phyloP scores from a whole-genome alignment of 768 basidiomycete genomes.

The Termitomyces sp. region DNA sequence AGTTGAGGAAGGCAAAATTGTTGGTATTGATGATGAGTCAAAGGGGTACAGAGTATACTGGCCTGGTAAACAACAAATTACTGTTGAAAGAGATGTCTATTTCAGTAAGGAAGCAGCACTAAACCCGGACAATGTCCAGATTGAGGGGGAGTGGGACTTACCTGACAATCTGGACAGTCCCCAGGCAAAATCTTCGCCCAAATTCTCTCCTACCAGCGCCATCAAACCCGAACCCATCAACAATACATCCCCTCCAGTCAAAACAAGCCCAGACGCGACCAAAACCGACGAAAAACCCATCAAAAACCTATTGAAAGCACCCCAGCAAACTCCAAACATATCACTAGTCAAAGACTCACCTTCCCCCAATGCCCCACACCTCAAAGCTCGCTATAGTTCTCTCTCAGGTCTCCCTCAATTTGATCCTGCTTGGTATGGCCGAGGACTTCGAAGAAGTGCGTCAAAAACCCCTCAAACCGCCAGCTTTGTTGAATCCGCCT shows the following conservation, averaged over 20 bases:
- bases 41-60: too few species aligned
- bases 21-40: too few species aligned
- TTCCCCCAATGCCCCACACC: not conserved
- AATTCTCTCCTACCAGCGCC: not conserved
- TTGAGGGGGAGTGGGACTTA: too few species aligned
- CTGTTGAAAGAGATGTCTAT: conserved; percentile 22
- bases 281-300: not conserved
- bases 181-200: not conserved
- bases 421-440: not conserved
- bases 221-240: not conserved
- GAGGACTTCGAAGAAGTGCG: not conserved
- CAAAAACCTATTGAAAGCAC: not conserved
- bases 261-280: too few species aligned
- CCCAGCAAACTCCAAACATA: not conserved
- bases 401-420: conserved; percentile 1
- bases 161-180: conserved; percentile 10
- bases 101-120: too few species aligned
- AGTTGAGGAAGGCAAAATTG: too few species aligned
- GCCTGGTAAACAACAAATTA: conserved; percentile 18
- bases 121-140: too few species aligned
- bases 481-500: not conserved
- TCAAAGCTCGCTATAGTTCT: not conserved
- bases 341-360: not conserved
- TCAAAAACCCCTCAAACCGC: not conserved
- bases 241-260: too few species aligned